Evolutionary conservation across 345 rosid species (phyloP).

Genomic region (Eucalyptus albens): DNA sequence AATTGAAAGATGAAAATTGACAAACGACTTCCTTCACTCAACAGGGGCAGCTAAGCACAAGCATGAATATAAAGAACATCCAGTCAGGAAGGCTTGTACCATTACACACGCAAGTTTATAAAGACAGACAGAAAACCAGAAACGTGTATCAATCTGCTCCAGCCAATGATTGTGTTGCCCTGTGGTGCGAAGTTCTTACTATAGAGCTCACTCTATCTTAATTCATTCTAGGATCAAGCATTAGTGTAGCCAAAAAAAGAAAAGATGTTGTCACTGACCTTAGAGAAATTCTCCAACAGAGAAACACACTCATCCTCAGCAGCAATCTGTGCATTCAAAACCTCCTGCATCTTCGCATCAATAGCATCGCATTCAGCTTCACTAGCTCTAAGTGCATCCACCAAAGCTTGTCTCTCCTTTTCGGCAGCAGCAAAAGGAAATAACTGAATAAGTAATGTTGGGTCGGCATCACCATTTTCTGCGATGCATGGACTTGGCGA

Average conservation of each 20-base stretch:
- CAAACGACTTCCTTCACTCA: neutral
- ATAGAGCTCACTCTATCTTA: neutral
- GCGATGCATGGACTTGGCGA: too few species aligned
- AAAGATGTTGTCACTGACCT: constrained; percentile 16
- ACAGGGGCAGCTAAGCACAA: neutral
- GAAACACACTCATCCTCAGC: constrained; percentile 70
- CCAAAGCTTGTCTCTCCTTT: constrained; percentile 29
- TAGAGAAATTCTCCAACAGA: constrained; percentile 38
- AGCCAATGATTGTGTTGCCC: neutral
- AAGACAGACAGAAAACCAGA: neutral
- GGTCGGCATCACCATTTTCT: too few species aligned
- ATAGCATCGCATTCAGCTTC: constrained; percentile 51
- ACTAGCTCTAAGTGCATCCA: constrained; percentile 37
- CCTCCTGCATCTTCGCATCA: constrained; percentile 52
- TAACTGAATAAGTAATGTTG: too few species aligned
- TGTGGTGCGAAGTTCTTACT: neutral
- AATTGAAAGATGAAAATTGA: neutral
- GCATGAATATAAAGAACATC: neutral
- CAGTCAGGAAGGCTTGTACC: neutral
- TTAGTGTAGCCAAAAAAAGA: neutral
- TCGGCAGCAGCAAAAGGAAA: constrained; percentile 55
- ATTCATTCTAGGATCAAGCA: neutral
- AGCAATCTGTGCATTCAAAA: constrained; percentile 43
- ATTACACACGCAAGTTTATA: neutral
- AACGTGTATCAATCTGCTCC: neutral